These are phyloP conservation scores for Neofusicoccum sp. DNA, from an alignment of 2,329 filamentous ascomycete species.

Conservation along the genomic window DNA sequence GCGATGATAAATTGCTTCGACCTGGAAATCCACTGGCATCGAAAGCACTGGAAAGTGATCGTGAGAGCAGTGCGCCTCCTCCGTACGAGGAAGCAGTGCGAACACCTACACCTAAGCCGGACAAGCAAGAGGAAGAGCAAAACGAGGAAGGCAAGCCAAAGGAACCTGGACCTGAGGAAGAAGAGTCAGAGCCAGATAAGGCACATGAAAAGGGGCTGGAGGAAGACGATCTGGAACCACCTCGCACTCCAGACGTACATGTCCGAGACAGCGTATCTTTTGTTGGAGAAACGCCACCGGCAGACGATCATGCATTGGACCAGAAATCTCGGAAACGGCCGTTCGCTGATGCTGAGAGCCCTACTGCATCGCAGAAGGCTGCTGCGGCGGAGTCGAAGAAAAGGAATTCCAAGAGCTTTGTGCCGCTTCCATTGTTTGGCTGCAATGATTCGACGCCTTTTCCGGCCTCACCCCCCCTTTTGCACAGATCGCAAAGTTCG, in stretches of 20 bases:
- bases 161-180: no score
- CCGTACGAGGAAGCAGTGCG: not conserved
- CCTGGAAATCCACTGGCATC: not conserved
- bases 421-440: constrained; percentile 4
- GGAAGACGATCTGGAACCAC: not conserved
- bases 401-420: not conserved
- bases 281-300: not conserved
- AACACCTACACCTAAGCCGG: not conserved
- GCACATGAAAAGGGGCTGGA: not conserved
- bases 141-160: no score
- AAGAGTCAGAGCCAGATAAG: not conserved
- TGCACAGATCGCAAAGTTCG: not conserved
- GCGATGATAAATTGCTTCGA: not conserved
- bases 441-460: not conserved
- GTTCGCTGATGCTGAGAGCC: not conserved
- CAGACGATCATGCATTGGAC: not conserved
- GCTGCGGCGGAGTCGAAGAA: not conserved
- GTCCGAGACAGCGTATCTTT: not conserved
- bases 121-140: not conserved
- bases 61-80: not conserved
- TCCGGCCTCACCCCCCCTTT: not conserved
- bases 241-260: not conserved
- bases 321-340: not conserved
- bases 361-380: not conserved
- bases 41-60: not conserved